Evolutionary conservation across 345 rosid species (phyloP), one percentile per base, ranked within the genome.

Genomic region (Nephelium lappaceum): DNA sequence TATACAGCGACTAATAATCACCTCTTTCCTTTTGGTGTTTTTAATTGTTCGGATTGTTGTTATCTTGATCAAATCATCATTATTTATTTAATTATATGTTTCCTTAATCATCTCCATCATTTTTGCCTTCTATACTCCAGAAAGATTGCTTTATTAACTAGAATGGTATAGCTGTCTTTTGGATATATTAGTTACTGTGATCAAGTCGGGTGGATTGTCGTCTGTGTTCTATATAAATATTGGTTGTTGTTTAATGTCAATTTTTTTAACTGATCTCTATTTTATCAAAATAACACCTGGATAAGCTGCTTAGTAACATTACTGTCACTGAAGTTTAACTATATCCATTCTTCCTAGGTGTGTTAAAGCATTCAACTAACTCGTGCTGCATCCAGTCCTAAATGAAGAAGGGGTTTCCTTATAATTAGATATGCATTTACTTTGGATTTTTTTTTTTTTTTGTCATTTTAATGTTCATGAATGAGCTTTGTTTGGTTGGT

Each of bases 141-240:
- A 24, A 45, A 45, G 36, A 45, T 12, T 69, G 58, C 19, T 49
- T 49, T 1, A 45, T 21, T 38, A 23, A 69, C 60, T 23, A 23
- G 73, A 69, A 45, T 69, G 73, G 73, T 8, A 69, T 69, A 10
- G 23, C 58, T 2, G 60, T 69, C 38, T 47, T 15, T 47, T 69
- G 21, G 58, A 69, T 10, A 47, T n/a, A 47, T 68, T n/a, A 21
- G 36, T 68, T 42, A 55, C 21, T n/a, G 15, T 8, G 6, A 5
- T 12, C 27, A 64, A 64, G 67, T 25, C 36, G 14, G n/a, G 18
- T 21, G 11, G 14, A 21, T 69, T 67, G 5, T 49, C 55, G 0
- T 49, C 55, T 49, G 14, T 14, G 55, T 4, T 14, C 16, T 49
- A 3, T 49, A 11, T 49, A 49, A 14, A 3, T 11, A 42, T 68